These are phyloP conservation scores for Exophiala xenobiotica DNA, from an alignment of 2,329 filamentous ascomycete genomes.

Conservation along the genomic window DNA sequence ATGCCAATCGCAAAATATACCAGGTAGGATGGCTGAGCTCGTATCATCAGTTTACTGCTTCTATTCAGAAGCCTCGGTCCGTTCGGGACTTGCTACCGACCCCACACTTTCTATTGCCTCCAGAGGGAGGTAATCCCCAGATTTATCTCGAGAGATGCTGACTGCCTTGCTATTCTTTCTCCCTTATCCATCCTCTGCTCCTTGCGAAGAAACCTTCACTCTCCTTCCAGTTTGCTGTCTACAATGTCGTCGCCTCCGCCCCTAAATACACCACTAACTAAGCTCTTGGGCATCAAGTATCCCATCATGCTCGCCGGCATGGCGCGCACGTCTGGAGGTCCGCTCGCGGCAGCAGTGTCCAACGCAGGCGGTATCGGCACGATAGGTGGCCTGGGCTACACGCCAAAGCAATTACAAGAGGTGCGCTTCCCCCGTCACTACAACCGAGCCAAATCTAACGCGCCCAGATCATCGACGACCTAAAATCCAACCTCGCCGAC, in stretches of 20 bases:
- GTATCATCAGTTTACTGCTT: no score
- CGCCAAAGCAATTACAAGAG: slow-evolving; percentile 69
- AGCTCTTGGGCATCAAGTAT: slow-evolving; percentile 78
- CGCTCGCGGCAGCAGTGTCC: slow-evolving; percentile 79
- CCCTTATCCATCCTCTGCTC: no score
- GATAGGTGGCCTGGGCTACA: slow-evolving; percentile 65
- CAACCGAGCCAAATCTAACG: slow-evolving; percentile 43
- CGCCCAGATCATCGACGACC: slow-evolving; percentile 77
- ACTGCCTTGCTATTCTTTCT: no score
- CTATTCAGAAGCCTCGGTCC: background rate
- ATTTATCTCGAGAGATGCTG: background rate
- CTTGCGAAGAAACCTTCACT: no score
- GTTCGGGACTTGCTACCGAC: background rate
- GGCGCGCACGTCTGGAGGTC: slow-evolving; percentile 78
- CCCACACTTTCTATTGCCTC: slow-evolving; percentile 1
- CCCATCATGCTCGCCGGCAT: slow-evolving; percentile 92
- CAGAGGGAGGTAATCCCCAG: background rate
- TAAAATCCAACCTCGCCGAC: slow-evolving; percentile 69
- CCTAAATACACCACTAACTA: slow-evolving; percentile 74
- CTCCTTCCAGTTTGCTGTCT: background rate
- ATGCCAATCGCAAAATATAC: no score
- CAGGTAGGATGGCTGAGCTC: no score
- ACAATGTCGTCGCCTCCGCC: slow-evolving; percentile 38
- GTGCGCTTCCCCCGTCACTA: slow-evolving; percentile 7
- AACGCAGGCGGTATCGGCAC: slow-evolving; percentile 79